Conservation (phyloP, 805 yeast genomes). For the Starmerella apis region DNA sequence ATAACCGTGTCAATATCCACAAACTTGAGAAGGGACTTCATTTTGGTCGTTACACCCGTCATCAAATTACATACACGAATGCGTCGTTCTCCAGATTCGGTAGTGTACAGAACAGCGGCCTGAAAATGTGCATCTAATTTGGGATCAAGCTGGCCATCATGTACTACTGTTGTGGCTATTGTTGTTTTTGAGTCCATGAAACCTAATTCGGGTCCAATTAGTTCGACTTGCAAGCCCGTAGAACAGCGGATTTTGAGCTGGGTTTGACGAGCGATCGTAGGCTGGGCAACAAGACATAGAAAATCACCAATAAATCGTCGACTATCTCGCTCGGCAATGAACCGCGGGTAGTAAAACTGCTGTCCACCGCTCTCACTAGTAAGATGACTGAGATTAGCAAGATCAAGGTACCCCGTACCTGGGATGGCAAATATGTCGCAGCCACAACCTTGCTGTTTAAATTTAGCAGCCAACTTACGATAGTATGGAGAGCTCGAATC, state of each 20-base stretch:
- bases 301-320: slow-evolving; percentile 48
- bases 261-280: slow-evolving; percentile 64
- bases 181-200: slow-evolving; percentile 51
- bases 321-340: slow-evolving; percentile 60
- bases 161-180: slow-evolving; percentile 58
- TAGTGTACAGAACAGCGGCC: slow-evolving; percentile 71
- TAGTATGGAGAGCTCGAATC: slow-evolving; percentile 55
- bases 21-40: slow-evolving; percentile 64
- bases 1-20: slow-evolving; percentile 63
- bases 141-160: slow-evolving; percentile 64
- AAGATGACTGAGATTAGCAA: slow-evolving; percentile 61
- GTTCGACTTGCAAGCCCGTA: slow-evolving; percentile 63
- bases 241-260: slow-evolving; percentile 79
- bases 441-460: slow-evolving; percentile 52
- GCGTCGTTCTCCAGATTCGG: slow-evolving; percentile 55
- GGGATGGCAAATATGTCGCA: slow-evolving; percentile 66
- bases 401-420: slow-evolving; percentile 48
- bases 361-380: slow-evolving; percentile 62
- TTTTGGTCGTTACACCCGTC: slow-evolving; percentile 67
- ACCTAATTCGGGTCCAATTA: slow-evolving; percentile 39
- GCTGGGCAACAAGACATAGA: slow-evolving; percentile 9
- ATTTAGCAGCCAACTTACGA: slow-evolving; percentile 46
- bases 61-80: slow-evolving; percentile 79
- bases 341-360: slow-evolving; percentile 54
- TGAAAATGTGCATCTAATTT: slow-evolving; percentile 78